These are phyloP conservation scores for Volutella citrinella DNA, from an alignment of 2,329 filamentous ascomycete genomes.

Conservation along the genomic window DNA sequence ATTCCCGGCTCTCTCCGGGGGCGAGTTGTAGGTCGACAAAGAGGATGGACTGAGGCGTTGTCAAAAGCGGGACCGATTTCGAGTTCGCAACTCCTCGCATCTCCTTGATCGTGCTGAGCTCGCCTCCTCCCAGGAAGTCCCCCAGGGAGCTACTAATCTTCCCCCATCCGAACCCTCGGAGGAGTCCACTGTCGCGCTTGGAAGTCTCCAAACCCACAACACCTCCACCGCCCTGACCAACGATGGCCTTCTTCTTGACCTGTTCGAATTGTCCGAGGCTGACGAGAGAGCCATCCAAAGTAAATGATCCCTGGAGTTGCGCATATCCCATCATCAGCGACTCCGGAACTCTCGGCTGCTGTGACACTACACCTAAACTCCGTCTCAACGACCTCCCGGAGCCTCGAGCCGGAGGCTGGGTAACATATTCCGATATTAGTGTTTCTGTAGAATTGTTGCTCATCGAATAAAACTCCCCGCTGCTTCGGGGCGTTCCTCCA, in stretches of 20 bases:
- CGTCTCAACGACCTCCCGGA: constrained; percentile 42
- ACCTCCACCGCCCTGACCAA: constrained; percentile 82
- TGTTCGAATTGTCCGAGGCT: constrained; percentile 90
- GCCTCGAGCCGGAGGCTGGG: constrained; percentile 40
- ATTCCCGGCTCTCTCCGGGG: constrained; percentile 85
- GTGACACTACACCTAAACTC: constrained; percentile 41
- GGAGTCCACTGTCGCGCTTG: constrained; percentile 74
- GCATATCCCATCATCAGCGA: constrained; percentile 97
- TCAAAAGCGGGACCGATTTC: constrained; percentile 85
- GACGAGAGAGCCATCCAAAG: constrained; percentile 84
- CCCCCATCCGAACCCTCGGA: constrained; percentile 84
- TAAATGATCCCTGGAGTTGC: constrained; percentile 89
- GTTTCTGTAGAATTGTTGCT: constrained; percentile 97
- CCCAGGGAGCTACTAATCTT: constrained; percentile 84
- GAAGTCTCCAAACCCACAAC: constrained; percentile 75
- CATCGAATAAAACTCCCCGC: constrained; percentile 89
- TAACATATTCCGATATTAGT: constrained; percentile 80
- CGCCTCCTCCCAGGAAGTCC: constrained; percentile 79
- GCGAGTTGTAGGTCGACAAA: constrained; percentile 89
- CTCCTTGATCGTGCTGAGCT: constrained; percentile 90
- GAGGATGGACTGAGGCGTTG: constrained; percentile 89
- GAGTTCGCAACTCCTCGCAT: constrained; percentile 87
- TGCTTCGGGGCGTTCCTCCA: constrained; percentile 80
- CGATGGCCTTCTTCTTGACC: constrained; percentile 89
- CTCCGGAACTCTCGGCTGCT: constrained; percentile 59